Base-by-base conservation (phyloP, 2,329 filamentous ascomycete genomes). In the Xylariaceae sp. region DNA sequence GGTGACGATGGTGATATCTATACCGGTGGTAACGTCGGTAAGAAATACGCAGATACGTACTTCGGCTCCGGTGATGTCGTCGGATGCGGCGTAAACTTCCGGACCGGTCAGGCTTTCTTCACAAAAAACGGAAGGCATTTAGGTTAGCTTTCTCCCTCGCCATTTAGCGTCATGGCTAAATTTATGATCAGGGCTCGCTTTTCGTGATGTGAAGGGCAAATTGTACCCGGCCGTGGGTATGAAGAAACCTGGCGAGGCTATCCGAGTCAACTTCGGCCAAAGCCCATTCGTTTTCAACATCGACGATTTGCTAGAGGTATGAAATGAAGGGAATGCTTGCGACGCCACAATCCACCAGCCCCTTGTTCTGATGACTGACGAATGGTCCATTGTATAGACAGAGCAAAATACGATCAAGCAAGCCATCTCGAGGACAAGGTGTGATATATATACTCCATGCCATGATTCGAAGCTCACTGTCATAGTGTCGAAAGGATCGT, bases 281-380 rank as follows among this genome's bases (percentile, higher is more conserved):
- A 81, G 80, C 51, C 87, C 88, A 3, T 97, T 97, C 70, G 80
- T 89, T 44, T 99, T 87, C 72, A 89, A 96, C 69, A 97, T 99
- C 63, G 89, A 96, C 70, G 81, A 82, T 56, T 82, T 94, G 78
- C 86, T 96, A 75, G 80, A 80, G 76, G 88, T 88, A 78, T 65
- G 80, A 42, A 47, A 47, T 32, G 9, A 45, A 11, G 11, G 34
- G 11, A 7, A 30, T 39, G 29, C 11, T 41, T 29, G 34, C 6
- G 3, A 31, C 1, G 9, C 47, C 29, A 1, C 37, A 31, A n/a
- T 12, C 19, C 8, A 5, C 32, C 32, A 39, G 34, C 32, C 35
- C 3, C 6, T 34, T 9, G 9, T n/a, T 39, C 40, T 6, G 11
- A 35, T 12, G 42, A 6, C 51, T 57, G n/a, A 58, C 40, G 37